Conservation (phyloP, 805 yeast genomes). For the Komagataella populi region DNA sequence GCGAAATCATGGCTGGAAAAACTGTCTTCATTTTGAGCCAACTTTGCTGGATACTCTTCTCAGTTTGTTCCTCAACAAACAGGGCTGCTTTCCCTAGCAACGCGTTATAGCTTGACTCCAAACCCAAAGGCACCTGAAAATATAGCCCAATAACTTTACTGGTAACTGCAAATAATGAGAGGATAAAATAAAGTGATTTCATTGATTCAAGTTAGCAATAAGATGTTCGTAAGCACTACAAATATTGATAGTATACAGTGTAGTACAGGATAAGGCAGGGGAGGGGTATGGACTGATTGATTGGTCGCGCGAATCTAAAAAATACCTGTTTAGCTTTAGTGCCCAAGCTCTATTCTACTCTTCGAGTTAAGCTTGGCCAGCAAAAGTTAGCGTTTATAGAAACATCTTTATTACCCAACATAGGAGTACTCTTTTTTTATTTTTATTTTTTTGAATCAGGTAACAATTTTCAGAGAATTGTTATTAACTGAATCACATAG, state of each 20-base stretch:
- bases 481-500: neutral
- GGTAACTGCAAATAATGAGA: neutral
- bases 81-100: conserved; percentile 25
- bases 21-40: conserved; percentile 54
- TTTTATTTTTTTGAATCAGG: too few relatives aligned
- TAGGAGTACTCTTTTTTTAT: too few relatives aligned
- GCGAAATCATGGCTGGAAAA: conserved; percentile 42
- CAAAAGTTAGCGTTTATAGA: too few relatives aligned
- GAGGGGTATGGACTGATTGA: too few relatives aligned
- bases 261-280: too few relatives aligned
- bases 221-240: neutral
- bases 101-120: neutral
- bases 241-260: neutral
- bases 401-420: too few relatives aligned
- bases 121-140: neutral
- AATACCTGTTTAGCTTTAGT: too few relatives aligned
- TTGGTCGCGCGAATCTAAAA: too few relatives aligned
- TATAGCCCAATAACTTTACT: neutral
- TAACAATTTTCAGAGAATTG: neutral
- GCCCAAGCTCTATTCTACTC: too few relatives aligned
- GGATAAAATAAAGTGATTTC: neutral
- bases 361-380: too few relatives aligned
- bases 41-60: conserved; percentile 29
- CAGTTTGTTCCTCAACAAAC: conserved; percentile 36
- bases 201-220: neutral